These are phyloP conservation scores for Coprinopsis sp. DNA, from an alignment of 768 basidiomycete genomes.

Conservation along the genomic window DNA sequence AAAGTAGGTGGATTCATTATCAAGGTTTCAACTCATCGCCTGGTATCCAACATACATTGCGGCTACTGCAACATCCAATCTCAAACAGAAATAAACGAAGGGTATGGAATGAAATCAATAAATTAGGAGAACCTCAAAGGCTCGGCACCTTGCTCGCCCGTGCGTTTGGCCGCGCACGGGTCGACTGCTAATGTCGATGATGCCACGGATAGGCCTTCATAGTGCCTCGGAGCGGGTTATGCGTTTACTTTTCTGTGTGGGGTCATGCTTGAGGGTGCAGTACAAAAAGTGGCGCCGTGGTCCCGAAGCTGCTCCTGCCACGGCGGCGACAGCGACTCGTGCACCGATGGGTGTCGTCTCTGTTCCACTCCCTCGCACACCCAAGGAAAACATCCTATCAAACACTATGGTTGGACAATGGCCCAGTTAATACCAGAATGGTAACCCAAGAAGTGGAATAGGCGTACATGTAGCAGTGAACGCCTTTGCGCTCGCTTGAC, in stretches of 20 bases:
- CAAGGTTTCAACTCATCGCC: background rate
- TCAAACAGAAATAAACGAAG: too few relatives aligned
- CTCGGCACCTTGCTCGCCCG: too few relatives aligned
- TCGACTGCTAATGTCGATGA: too few relatives aligned
- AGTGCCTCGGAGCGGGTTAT: conserved; percentile 15
- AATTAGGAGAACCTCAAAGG: too few relatives aligned
- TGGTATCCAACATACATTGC: too few relatives aligned
- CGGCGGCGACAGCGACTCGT: conserved; percentile 62
- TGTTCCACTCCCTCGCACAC: conserved; percentile 71
- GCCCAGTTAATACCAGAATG: conserved; percentile 4
- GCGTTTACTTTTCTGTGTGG: conserved; percentile 35
- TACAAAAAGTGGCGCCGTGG: conserved; percentile 83
- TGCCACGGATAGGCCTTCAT: too few relatives aligned
- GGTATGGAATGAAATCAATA: too few relatives aligned
- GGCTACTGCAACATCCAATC: too few relatives aligned
- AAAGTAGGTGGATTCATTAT: background rate
- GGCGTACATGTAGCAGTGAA: conserved; percentile 79
- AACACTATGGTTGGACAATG: conserved; percentile 56
- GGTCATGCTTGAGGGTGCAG: conserved; percentile 68
- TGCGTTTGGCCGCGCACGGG: too few relatives aligned
- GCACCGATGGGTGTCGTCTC: conserved; percentile 58
- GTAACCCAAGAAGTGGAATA: conserved; percentile 4
- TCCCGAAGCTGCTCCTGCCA: conserved; percentile 57
- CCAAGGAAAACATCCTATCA: conserved; percentile 85
- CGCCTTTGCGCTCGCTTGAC: conserved; percentile 85